Conservation (phyloP, 1,284 basidiomycete genomes). For the Puccinia horiana region DNA sequence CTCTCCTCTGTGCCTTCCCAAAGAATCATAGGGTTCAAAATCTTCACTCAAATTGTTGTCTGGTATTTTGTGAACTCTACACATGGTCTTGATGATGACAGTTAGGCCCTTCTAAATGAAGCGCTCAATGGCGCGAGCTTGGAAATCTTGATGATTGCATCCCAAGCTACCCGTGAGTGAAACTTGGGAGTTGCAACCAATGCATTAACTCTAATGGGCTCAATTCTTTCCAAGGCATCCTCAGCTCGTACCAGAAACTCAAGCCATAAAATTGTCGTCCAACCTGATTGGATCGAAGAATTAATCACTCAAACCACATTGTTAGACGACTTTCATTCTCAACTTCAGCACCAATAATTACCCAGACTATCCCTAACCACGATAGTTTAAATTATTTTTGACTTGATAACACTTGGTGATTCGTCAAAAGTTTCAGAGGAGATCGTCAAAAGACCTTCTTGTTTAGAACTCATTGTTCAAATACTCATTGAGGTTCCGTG, state of each 20-base stretch:
- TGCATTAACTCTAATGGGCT: slow-evolving; percentile 31
- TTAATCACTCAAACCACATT: slow-evolving; percentile 31
- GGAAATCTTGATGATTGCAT: slow-evolving; percentile 32
- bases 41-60: slow-evolving; percentile 35
- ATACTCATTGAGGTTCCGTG: slow-evolving; percentile 39
- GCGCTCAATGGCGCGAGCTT: slow-evolving; percentile 20
- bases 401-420: slow-evolving; percentile 32
- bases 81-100: background rate
- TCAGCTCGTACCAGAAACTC: background rate
- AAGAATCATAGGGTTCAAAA: slow-evolving; percentile 43
- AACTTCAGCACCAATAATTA: slow-evolving; percentile 39
- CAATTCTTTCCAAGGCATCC: slow-evolving; percentile 24
- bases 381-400: slow-evolving; percentile 31
- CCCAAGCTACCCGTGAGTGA: slow-evolving; percentile 36
- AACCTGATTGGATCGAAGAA: slow-evolving; percentile 42
- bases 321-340: slow-evolving; percentile 29
- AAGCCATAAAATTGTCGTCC: slow-evolving; percentile 3
- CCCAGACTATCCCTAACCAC: slow-evolving; percentile 1
- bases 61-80: slow-evolving; percentile 24
- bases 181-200: slow-evolving; percentile 38
- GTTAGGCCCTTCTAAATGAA: background rate
- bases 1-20: slow-evolving; percentile 47
- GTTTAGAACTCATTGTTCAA: slow-evolving; percentile 42
- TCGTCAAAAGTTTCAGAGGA: slow-evolving; percentile 37
- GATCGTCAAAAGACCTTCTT: slow-evolving; percentile 21